Percentiles rank a stretch among this genome's conserved stretches.
phyloP scores from a whole-genome alignment of 2,329 filamentous ascomycete genomes.

The Chaetomiaceae sp. region DNA sequence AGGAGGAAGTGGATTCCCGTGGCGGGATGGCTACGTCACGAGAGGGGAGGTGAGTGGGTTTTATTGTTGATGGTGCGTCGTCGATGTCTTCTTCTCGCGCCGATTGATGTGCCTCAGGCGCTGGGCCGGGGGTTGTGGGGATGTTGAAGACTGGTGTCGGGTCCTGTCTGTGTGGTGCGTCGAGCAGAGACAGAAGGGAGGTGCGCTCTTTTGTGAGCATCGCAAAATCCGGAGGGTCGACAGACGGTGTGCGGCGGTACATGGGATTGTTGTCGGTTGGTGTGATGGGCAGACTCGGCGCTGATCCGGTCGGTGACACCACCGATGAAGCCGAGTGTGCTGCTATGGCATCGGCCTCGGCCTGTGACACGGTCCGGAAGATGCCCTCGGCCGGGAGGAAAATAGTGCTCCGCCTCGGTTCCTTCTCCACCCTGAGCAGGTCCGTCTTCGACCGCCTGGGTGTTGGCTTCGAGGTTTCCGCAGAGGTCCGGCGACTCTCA shows the following conservation, averaged over 20 bases:
- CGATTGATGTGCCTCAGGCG: conserved; percentile 11
- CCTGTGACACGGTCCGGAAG: conserved; percentile 56
- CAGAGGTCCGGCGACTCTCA: conserved; percentile 29
- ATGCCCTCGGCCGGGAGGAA: conserved; percentile 61
- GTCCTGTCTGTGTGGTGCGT: conserved; percentile 46
- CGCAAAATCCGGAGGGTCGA: conserved; percentile 58
- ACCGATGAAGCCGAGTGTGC: conserved; percentile 15
- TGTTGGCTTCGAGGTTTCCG: conserved; percentile 33
- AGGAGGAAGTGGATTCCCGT: background rate
- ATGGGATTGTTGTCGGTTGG: conserved; percentile 34
- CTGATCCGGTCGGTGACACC: conserved; percentile 9
- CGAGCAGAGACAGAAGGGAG: conserved; percentile 58
- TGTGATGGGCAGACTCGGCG: conserved; percentile 31
- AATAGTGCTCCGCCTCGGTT: conserved; percentile 48
- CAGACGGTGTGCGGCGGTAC: conserved; percentile 57
- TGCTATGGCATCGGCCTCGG: conserved; percentile 45
- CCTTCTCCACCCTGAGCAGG: conserved; percentile 29
- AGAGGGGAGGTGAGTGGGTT: background rate
- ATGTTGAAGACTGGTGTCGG: conserved; percentile 37
- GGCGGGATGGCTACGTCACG: conserved; percentile 1
- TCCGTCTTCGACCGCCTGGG: conserved; percentile 35
- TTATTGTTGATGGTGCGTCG: background rate
- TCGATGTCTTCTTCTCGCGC: conserved; percentile 10
- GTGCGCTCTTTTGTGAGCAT: conserved; percentile 49
- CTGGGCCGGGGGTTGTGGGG: conserved; percentile 39